These are phyloP conservation scores for Chlorella sp. DNA, from an alignment of 139 green algal species.

Conservation along the genomic window DNA sequence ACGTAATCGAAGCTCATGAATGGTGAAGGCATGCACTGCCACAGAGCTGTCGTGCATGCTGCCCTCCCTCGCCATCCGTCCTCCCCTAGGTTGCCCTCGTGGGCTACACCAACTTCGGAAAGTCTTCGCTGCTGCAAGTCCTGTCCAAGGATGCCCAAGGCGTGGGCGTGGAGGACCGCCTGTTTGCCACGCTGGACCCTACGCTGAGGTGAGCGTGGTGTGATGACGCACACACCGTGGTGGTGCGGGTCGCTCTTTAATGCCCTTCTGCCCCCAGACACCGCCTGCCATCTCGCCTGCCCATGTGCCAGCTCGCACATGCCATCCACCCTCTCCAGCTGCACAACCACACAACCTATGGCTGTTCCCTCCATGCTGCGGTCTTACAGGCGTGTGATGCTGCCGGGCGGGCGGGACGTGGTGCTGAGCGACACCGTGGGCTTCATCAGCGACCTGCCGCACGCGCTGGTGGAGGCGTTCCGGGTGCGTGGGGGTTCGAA, in stretches of 20 bases:
- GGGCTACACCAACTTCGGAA: slow-evolving; percentile 79
- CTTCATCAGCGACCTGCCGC: slow-evolving; percentile 80
- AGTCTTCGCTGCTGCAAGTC: slow-evolving; percentile 49
- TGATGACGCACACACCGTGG: background rate
- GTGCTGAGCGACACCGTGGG: slow-evolving; percentile 74
- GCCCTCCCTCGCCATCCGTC: too few relatives aligned
- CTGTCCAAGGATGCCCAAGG: slow-evolving; percentile 22
- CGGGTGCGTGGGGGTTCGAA: slow-evolving; percentile 29
- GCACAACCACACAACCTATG: background rate
- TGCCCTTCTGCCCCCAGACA: background rate
- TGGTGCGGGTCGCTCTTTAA: too few relatives aligned
- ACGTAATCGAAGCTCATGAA: too few relatives aligned
- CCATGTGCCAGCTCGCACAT: too few relatives aligned
- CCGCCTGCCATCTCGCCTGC: background rate
- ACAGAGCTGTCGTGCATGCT: background rate
- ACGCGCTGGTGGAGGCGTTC: slow-evolving; percentile 75
- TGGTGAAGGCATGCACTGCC: too few relatives aligned
- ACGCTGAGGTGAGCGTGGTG: slow-evolving; percentile 26
- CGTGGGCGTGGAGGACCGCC: slow-evolving; percentile 47
- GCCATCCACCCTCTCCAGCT: too few relatives aligned
- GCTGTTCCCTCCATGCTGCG: background rate
- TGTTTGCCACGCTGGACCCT: slow-evolving; percentile 77
- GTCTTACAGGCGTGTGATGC: slow-evolving; percentile 30
- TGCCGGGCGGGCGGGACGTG: slow-evolving; percentile 44
- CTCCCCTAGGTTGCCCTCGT: background rate